Conservation (phyloP, 768 basidiomycete genomes). For the Tylopilus plumbeoviolaceoides region DNA sequence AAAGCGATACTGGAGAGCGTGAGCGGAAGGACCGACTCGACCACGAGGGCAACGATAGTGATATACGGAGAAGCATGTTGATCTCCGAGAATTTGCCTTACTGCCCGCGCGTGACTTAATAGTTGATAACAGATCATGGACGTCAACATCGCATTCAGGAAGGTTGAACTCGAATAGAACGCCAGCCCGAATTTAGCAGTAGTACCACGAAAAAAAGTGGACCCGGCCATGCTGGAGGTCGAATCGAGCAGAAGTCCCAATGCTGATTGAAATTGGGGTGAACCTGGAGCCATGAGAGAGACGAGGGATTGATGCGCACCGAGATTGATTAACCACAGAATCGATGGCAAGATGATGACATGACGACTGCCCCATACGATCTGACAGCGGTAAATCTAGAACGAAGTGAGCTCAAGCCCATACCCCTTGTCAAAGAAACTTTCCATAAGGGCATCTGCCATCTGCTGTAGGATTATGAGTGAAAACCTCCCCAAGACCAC, state of each 20-base stretch:
- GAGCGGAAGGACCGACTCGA: neutral
- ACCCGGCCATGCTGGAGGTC: neutral
- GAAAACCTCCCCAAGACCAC: neutral
- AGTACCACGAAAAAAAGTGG: neutral
- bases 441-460: neutral
- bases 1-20: neutral
- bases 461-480: neutral
- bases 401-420: neutral
- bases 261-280: neutral
- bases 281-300: neutral
- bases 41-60: neutral
- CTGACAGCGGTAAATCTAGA: neutral
- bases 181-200: neutral
- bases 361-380: neutral
- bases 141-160: neutral
- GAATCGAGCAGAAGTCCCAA: neutral
- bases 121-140: too few relatives aligned
- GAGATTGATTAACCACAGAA: neutral
- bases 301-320: neutral
- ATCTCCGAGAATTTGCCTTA: too few relatives aligned
- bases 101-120: too few relatives aligned
- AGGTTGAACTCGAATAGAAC: neutral
- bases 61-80: too few relatives aligned
- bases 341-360: neutral
- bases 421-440: neutral